These are phyloP conservation scores for Thermomucor indicae-seudaticae DNA, from an alignment of 371 early-diverging fungal genomes.

Conservation along the genomic window DNA sequence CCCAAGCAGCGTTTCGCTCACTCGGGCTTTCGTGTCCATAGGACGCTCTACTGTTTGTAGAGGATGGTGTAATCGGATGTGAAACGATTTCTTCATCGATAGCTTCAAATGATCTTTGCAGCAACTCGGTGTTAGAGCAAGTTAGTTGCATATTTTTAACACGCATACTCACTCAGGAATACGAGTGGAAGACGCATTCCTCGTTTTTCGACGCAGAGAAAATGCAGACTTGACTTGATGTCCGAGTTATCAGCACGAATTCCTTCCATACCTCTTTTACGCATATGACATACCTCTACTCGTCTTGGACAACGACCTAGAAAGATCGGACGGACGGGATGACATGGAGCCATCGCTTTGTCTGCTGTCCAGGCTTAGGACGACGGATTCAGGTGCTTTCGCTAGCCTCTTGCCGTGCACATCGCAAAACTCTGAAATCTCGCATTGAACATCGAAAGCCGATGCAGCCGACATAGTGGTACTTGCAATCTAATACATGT, in stretches of 20 bases:
- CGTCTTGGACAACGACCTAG: neutral
- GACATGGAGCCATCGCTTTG: neutral
- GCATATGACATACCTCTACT: neutral
- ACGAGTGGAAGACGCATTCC: slow-evolving; percentile 9
- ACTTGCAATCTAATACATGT: slow-evolving; percentile 18
- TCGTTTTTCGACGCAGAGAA: slow-evolving; percentile 10
- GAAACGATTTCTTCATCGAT: slow-evolving; percentile 3
- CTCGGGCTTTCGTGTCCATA: neutral
- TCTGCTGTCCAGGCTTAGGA: slow-evolving; percentile 3
- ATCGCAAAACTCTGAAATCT: slow-evolving; percentile 11
- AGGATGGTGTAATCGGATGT: neutral
- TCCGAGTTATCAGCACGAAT: neutral
- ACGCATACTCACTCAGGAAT: slow-evolving; percentile 8
- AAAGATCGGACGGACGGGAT: neutral
- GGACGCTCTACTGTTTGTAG: neutral
- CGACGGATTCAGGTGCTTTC: slow-evolving; percentile 1
- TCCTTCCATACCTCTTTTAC: neutral
- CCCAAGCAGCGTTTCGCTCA: neutral
- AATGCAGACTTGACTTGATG: slow-evolving; percentile 7
- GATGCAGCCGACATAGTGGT: slow-evolving; percentile 14
- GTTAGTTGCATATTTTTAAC: neutral
- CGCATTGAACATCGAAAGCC: slow-evolving; percentile 14
- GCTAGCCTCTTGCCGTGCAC: slow-evolving; percentile 7
- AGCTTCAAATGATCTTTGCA: neutral
- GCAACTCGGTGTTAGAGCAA: neutral